Evolutionary conservation across 352 stramenopile species (phyloP), one percentile per base, ranked within the genome.

Genomic region (Aphanomyces astaci): DNA sequence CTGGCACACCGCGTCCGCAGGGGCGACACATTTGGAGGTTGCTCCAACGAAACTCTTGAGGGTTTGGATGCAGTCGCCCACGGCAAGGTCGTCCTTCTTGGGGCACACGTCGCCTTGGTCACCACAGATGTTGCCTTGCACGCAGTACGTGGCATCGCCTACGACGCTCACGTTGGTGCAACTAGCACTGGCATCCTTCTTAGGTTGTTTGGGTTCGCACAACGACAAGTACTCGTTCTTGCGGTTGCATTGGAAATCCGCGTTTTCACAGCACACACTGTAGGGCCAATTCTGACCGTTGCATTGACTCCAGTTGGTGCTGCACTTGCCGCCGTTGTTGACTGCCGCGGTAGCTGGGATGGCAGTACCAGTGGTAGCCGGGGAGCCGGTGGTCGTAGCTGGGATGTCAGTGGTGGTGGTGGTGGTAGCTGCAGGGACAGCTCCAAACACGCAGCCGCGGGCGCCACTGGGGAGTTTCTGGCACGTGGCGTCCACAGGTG

Each of bases 401-500:
- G 46, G 75, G 5, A 53, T 72, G 4, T 24, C 24, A 0, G 57
- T 31, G 1, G 62, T 63, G 0, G 62, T 40, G 22, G 43, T 31
- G 7, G 11, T 19, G 7, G 62, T 65, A 3, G 55, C 4, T 13
- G 28, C 32, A 3, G 55, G 30, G 3, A 36, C n/a, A 13, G 52
- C 36, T 0, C 64, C 62, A 46, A 78, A 86, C 5, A 77, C 72
- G 49, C 79, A 87, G 27, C 72, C 66, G 72, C 76, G 86, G 10
- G 57, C 31, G 22, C 57, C 57, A 13, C 30, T 31, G 13, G 32
- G 19, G 10, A 66, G 60, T 4, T 48, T 51, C 33, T 66, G 10
- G 31, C 57, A 66, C 57, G 45, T 36, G 0, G 39, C 31, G 30
- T 66, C 57, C 13, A 17, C 57, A 11, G 31, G 7, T 11, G 57